Percentiles rank a stretch among this genome's conserved stretches.
Evolutionary conservation across 2,329 filamentous ascomycete species (phyloP).

Genomic region (Fusarium sp.): DNA sequence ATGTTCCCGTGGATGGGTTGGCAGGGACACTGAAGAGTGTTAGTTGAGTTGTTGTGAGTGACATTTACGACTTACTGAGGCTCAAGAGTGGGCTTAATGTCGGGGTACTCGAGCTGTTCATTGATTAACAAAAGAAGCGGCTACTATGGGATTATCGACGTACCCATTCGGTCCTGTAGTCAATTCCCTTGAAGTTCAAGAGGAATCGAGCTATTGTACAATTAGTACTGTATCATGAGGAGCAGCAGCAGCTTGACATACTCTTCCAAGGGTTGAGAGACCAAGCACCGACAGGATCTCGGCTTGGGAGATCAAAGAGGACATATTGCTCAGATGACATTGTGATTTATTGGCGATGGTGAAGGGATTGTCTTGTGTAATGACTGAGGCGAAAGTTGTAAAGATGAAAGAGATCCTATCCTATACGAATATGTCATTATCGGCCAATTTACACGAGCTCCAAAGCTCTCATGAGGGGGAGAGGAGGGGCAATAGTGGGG

Average conservation of each 20-base stretch:
- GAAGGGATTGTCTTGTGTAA: too few species aligned
- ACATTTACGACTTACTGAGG: conserved; percentile 56
- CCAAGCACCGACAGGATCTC: conserved; percentile 61
- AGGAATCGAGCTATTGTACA: conserved; percentile 64
- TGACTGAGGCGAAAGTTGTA: background rate
- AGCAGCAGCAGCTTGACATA: conserved; percentile 43
- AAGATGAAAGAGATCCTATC: background rate
- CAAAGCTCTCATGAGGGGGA: conserved; percentile 4
- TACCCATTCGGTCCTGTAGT: conserved; percentile 74
- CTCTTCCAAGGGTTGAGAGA: conserved; percentile 78
- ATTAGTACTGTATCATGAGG: conserved; percentile 4
- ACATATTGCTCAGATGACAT: conserved; percentile 55
- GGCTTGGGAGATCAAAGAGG: conserved; percentile 71
- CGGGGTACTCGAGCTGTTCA: conserved; percentile 68
- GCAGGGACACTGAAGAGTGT: conserved; percentile 23
- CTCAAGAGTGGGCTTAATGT: conserved; percentile 66
- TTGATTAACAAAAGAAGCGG: background rate
- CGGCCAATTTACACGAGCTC: background rate
- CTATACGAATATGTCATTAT: background rate
- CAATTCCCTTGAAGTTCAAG: conserved; percentile 73
- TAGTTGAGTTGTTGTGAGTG: background rate
- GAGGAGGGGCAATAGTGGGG: conserved; percentile 30
- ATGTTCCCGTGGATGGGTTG: conserved; percentile 37
- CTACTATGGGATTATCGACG: background rate
- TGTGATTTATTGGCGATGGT: background rate